These are phyloP conservation scores for Dioscorea cayenensis DNA, from an alignment of 116 monocot species.

Conservation along the genomic window DNA sequence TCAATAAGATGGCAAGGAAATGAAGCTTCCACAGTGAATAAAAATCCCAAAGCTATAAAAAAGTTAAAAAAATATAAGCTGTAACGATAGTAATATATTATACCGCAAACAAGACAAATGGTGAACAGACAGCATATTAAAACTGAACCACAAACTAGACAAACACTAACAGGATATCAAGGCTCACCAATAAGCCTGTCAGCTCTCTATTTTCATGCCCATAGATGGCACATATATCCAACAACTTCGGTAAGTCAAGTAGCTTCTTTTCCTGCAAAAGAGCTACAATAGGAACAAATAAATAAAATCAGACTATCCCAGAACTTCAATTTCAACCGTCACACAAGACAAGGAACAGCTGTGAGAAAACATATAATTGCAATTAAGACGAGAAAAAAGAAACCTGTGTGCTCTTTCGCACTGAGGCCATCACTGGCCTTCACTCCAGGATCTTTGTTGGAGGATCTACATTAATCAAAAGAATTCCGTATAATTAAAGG, in stretches of 20 bases:
- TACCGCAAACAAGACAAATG: too few species aligned
- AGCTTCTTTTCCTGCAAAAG: conserved; percentile 88
- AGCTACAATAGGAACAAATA: conserved; percentile 47
- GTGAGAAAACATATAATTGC: too few species aligned
- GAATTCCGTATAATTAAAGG: not conserved
- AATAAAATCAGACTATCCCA: not conserved
- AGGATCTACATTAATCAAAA: conserved; percentile 48
- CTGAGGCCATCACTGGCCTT: conserved; percentile 56
- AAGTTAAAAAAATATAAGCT: too few species aligned
- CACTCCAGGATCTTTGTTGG: conserved; percentile 72
- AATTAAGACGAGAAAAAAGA: conserved; percentile 3
- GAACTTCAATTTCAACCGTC: not conserved
- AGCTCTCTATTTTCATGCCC: conserved; percentile 71
- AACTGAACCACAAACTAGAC: not conserved
- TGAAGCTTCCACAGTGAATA: not conserved
- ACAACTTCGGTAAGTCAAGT: conserved; percentile 74
- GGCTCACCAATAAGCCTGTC: conserved; percentile 55
- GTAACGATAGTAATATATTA: too few species aligned
- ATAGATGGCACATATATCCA: conserved; percentile 91
- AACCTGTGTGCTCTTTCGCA: conserved; percentile 80
- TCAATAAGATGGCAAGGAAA: not conserved
- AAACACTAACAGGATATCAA: not conserved
- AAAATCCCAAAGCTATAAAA: too few species aligned
- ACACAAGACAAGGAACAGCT: not conserved
- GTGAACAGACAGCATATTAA: not conserved